These are phyloP conservation scores for Mortierella sp. DNA, from an alignment of 371 early-diverging fungal species.

Conservation along the genomic window DNA sequence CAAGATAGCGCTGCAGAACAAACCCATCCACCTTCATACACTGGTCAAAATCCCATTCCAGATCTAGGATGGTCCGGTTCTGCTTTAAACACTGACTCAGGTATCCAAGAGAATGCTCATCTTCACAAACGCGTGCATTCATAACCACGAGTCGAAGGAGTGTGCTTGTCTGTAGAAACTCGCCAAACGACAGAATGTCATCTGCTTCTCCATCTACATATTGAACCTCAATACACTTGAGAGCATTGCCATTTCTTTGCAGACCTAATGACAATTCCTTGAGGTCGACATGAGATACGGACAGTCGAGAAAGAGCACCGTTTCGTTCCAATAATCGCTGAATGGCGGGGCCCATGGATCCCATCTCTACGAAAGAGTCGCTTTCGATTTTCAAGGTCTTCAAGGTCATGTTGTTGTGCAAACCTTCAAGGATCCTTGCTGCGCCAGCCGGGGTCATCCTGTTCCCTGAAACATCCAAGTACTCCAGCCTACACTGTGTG, in stretches of 20 bases:
- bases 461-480: constrained; percentile 34
- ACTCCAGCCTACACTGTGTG: constrained; percentile 16
- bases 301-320: constrained; percentile 22
- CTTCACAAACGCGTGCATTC: constrained; percentile 32
- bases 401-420: constrained; percentile 14
- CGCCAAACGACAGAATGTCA: constrained; percentile 31
- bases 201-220: constrained; percentile 25
- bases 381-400: constrained; percentile 32
- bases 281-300: constrained; percentile 41
- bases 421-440: constrained; percentile 18
- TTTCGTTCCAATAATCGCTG: constrained; percentile 31
- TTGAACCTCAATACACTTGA: constrained; percentile 32
- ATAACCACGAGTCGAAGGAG: constrained; percentile 36
- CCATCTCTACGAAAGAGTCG: constrained; percentile 20
- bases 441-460: constrained; percentile 27
- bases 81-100: constrained; percentile 33
- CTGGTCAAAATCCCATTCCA: constrained; percentile 42
- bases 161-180: constrained; percentile 23
- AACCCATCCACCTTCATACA: constrained; percentile 22
- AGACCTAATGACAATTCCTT: constrained; percentile 30
- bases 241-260: constrained; percentile 4
- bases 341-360: constrained; percentile 32
- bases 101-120: constrained; percentile 21
- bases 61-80: constrained; percentile 32
- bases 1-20: constrained; percentile 28